Evolutionary conservation across 2,329 filamentous ascomycete species (phyloP).

Genomic region (Trichophyton verrucosum): DNA sequence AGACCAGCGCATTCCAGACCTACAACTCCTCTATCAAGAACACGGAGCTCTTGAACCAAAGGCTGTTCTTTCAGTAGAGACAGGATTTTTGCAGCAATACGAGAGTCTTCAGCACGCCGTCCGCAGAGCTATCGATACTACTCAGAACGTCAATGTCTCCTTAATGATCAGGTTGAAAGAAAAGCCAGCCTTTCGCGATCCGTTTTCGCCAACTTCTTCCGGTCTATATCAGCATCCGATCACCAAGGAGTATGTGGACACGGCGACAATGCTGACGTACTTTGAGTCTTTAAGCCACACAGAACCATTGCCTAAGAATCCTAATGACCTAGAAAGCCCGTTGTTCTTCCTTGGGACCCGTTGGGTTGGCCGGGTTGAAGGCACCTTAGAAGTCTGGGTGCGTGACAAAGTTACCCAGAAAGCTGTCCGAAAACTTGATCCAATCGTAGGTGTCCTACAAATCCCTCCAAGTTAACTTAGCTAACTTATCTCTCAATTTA

Average conservation of each 20-base stretch:
- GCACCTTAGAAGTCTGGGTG: neutral
- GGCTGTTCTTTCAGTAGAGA: neutral
- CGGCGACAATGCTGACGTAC: neutral
- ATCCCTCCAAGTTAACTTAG: no score
- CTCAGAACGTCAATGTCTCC: neutral
- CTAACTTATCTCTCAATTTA: no score
- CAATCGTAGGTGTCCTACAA: neutral
- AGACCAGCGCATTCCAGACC: neutral
- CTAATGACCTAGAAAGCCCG: neutral
- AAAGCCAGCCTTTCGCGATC: neutral
- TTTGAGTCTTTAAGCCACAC: neutral
- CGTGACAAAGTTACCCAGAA: neutral
- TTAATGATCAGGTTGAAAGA: neutral
- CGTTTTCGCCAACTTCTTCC: neutral
- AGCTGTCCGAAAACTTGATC: neutral
- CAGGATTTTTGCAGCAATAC: neutral
- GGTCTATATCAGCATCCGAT: neutral
- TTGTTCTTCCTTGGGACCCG: neutral
- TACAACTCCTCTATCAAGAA: neutral
- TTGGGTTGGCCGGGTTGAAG: neutral
- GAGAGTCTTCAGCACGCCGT: neutral
- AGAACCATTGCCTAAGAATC: neutral
- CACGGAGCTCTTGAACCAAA: neutral
- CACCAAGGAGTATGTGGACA: neutral
- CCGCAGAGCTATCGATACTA: neutral